Base-by-base conservation (phyloP, 495 filamentous ascomycete genomes). In the Niebla homalea region DNA sequence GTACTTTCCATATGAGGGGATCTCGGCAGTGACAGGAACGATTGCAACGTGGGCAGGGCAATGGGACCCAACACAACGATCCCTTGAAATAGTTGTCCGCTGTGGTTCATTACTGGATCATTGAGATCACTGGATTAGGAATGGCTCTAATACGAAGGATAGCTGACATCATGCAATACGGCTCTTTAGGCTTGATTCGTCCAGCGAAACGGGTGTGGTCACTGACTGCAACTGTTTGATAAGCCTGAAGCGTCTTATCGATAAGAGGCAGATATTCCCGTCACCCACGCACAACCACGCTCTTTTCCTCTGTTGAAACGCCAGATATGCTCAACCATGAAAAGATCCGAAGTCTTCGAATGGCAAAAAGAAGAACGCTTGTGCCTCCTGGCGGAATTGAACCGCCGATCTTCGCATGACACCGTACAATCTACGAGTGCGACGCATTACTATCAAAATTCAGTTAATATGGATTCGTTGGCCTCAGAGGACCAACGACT, bases 401-500 rank as follows among this genome's bases (percentile, higher is more conserved):
- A 48, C 45, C 45, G 36, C 25, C 36, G 45, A 48, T 48, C 45
- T 48, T 48, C 45, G 35, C 45, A 48, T 48, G 43, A 42, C 8
- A 48, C 45, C 36, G 15, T 36, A 19, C 3, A 15, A n/a, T 36
- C 32, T 48, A 48, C 45, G 45, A 48, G 45, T 48, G 45, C 35
- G 45, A 48, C 45, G 45, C 45, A 29, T 48, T 48, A 48, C 45
- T n/a, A n/a, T n/a, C n/a, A n/a, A n/a, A n/a, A n/a, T n/a, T n/a
- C n/a, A n/a, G n/a, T n/a, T n/a, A n/a, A n/a, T n/a, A n/a, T n/a
- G n/a, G n/a, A n/a, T n/a, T n/a, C n/a, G n/a, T n/a, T n/a, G n/a
- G n/a, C n/a, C n/a, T n/a, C n/a, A n/a, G n/a, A n/a, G n/a, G n/a
- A n/a, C n/a, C n/a, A n/a, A n/a, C n/a, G n/a, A n/a, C n/a, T n/a